Evolutionary conservation across 2,329 filamentous ascomycete genomes (phyloP), one percentile per base, ranked within the genome.

Genomic region (Colletotrichum sp.): DNA sequence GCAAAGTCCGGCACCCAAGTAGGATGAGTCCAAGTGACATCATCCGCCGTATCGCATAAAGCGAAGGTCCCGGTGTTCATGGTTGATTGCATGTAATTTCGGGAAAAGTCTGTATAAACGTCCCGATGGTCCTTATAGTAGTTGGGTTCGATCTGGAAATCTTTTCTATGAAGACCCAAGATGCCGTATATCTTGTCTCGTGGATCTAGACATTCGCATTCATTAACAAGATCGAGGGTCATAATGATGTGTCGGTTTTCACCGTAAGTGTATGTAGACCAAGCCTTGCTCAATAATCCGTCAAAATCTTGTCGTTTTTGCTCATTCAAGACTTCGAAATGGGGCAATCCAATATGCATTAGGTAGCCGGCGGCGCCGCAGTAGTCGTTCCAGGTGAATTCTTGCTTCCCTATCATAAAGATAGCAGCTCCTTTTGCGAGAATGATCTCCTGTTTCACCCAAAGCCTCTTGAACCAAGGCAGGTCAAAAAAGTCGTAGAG

Each of bases 141-240:
- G n/a, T n/a, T n/a, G n/a, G n/a, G n/a, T 8, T 32, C 15, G 3
- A 66, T 24, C 3, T n/a, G 6, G 0, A 49, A 6, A 0, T 1
- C 3, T 1, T n/a, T 0, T 5, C 8, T 39, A 4, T 16, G 36
- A 8, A 66, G 18, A 8, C 63, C 36, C 9, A 49, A 6, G 10
- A 66, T 52, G 0, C 63, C 63, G 18, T 66, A 66, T 16, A 66
- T 21, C 24, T 18, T 66, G 36, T 66, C 63, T 10, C 63, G 24
- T 39, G 34, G 63, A n/a, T 66, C 63, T 12, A 18, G 18, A 24
- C 63, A 66, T 21, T 66, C 26, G 16, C 24, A 52, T 2, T 4
- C 52, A 15, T 9, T 57, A 5, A 18, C 16, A 18, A 24, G n/a
- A n/a, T n/a, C n/a, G n/a, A n/a, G n/a, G n/a, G n/a, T n/a, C n/a